Evolutionary conservation across 139 green algal species (phyloP), one percentile per base, ranked within the genome.

Genomic region (Nannochloris sp.): DNA sequence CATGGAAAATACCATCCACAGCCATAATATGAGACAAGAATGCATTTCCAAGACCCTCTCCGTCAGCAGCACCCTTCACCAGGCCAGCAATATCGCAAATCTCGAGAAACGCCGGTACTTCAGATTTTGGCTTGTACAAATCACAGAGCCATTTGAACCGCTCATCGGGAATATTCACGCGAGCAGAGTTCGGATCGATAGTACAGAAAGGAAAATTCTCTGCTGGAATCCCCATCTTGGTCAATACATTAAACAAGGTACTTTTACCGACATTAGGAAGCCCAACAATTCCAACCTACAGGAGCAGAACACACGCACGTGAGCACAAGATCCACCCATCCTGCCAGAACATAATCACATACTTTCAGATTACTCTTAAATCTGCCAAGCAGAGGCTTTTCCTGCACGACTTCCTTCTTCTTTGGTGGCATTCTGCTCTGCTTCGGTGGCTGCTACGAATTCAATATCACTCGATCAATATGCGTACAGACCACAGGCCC

Each of bases 1-100:
- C 92, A 67, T 99, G 94, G 78, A 96, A 95, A 72, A 99, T 97
- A 71, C 94, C 94, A 67, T 99, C 94, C 31, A 97, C 90, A 3
- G 84, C 85, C 3, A 69, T 49, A 53, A 99, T 98, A 81, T 99
- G 85, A 0, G 85, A 93, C 49, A 99, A 72, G 79, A 99, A 99
- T 14, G 89, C 88, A 70, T 99, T 99, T 55, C 94, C 94, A 62
- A 99, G 81, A 2, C 94, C 94, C 72, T 91, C 82, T 8, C 94
- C 93, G 31, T 90, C 61, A 20, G 71, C 56, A 1, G 80, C 89
- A 30, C 71, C 85, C 76, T 89, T 90, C 12, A 99, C 94, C 23
- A 99, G 81, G 11, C 94, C 94, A 2, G 94, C 94, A 74, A 99
- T 99, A 74, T 99, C 94, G 13, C 85, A 70, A 2, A 99, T 74